Evolutionary conservation across 2,329 filamentous ascomycete genomes (phyloP), one percentile per base, ranked within the genome.

Genomic region (Hypomyces perniciosus): DNA sequence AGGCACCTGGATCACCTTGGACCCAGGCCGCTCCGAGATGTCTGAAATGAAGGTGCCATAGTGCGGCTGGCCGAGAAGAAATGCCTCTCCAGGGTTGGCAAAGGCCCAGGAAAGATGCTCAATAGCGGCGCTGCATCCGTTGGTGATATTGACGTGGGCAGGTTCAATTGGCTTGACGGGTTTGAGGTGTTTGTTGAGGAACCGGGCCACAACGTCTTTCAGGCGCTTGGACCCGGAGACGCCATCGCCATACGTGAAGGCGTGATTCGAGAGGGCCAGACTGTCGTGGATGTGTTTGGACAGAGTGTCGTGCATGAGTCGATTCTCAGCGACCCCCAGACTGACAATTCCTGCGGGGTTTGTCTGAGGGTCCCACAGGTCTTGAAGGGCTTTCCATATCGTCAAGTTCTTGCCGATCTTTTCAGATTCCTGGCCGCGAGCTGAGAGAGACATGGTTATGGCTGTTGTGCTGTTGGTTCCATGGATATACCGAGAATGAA

Each of bases 281-380:
- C 70, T 69, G 2, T 59, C 56, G 54, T 74, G 70, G 37, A 72
- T 63, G 51, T 72, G 72, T n/a, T 69, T 58, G 2, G 68, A 59
- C 2, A 79, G 65, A 4, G 65, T 59, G 20, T 69, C 59, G 49
- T 78, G 75, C 74, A 78, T 77, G 35, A 79, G 66, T 1, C 63
- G 61, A 55, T 79, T 79, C 58, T 79, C 76, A 5, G 76, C 76
- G 1, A 79, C 65, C 1, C 76, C 76, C 0, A 79, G 63, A 49
- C 71, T 76, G 30, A 78, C 62, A 52, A 72, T 76, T n/a, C 76
- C 76, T 7, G 61, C 55, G 0, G 70, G 68, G 43, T 74, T 74
- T 2, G 61, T 57, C 3, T 59, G 46, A 0, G 70, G 67, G 48
- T 74, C 57, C 66, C 70, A 79, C 4, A 70, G 58, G 50, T 79